These are phyloP conservation scores for Colletotrichum noveboracense DNA, from an alignment of 2,329 filamentous ascomycete species.

Conservation along the genomic window DNA sequence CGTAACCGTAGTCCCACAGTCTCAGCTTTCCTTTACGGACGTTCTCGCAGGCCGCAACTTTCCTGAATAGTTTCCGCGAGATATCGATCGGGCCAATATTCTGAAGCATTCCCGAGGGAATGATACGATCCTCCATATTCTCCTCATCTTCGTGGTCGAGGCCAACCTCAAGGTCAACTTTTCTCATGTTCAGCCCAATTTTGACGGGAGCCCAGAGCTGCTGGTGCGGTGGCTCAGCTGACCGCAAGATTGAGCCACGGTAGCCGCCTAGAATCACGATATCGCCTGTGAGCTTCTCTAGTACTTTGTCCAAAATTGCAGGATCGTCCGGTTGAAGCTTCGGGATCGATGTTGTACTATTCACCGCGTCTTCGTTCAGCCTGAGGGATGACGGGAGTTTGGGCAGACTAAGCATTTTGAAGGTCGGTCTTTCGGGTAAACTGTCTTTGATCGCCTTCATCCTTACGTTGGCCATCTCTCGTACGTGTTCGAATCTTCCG, in stretches of 20 bases:
- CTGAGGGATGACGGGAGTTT: constrained; percentile 48
- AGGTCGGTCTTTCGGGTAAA: constrained; percentile 78
- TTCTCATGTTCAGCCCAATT: constrained; percentile 87
- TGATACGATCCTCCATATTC: constrained; percentile 81
- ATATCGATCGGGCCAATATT: constrained; percentile 94
- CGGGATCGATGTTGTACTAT: constrained; percentile 27
- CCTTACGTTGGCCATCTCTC: constrained; percentile 85
- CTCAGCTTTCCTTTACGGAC: constrained; percentile 72
- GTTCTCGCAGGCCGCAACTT: constrained; percentile 76
- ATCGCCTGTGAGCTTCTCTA: constrained; percentile 80
- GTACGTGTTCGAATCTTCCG: constrained; percentile 77
- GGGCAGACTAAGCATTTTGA: constrained; percentile 71
- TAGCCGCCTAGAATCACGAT: constrained; percentile 90
- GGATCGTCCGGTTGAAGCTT: constrained; percentile 18
- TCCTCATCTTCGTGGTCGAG: constrained; percentile 83
- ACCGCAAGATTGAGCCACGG: constrained; percentile 86
- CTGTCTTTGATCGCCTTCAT: constrained; percentile 91
- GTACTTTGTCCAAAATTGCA: constrained; percentile 53
- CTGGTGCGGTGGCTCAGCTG: constrained; percentile 80
- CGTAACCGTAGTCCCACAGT: constrained; percentile 91
- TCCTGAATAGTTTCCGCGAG: constrained; percentile 80
- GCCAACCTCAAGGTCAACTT: constrained; percentile 89
- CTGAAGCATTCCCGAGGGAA: constrained; percentile 86
- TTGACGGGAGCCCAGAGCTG: constrained; percentile 95
- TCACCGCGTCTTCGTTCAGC: constrained; percentile 20